Base-by-base conservation (phyloP, 495 filamentous ascomycete genomes). In the Lindgomyces ingoldianus region DNA sequence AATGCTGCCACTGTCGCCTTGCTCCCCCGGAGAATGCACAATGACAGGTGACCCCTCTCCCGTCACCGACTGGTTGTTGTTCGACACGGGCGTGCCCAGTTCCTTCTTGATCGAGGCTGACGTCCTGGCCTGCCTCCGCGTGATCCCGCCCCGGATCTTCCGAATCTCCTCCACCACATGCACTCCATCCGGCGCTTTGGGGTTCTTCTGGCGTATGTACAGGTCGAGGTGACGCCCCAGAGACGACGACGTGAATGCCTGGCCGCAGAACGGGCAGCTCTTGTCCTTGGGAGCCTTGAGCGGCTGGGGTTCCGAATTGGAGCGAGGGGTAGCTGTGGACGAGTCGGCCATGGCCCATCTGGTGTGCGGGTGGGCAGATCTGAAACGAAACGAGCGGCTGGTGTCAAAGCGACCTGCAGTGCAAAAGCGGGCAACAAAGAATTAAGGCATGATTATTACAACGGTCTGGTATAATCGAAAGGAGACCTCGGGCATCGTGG, bases 221-320 rank as follows among this genome's bases (percentile, higher is more conserved):
- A 94, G 82, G 72, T 96, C 92, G 25, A 96, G 83, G 77, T 96
- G 92, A 39, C 92, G 88, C 24, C 92, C 92, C n/a, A 96, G 81
- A 2, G 91, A 94, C 4, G 91, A 96, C 8, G 92, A 96, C 1
- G 92, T 96, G 68, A 96, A 96, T 1, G 85, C 75, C 73, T 93
- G 89, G 42, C 84, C 76, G 75, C 92, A 96, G 79, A 89, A 96
- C 19, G 88, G 89, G 74, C 92, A 96, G 70, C 80, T 83, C 65
- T 85, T 88, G 78, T 96, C 91, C 75, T 96, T 96, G 58, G 70
- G 79, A 62, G 78, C 76, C 25, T 77, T 71, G 46, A 75, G 76
- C 36, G 52, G 49, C 18, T 24, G 62, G 1, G n/a, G 22, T 26
- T 51, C 44, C 59, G 63, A 77, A 19, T 76, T 76, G 49, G 83